phyloP scores from a whole-genome alignment of 2,329 filamentous ascomycete genomes.

The Blastomyces parvus region DNA sequence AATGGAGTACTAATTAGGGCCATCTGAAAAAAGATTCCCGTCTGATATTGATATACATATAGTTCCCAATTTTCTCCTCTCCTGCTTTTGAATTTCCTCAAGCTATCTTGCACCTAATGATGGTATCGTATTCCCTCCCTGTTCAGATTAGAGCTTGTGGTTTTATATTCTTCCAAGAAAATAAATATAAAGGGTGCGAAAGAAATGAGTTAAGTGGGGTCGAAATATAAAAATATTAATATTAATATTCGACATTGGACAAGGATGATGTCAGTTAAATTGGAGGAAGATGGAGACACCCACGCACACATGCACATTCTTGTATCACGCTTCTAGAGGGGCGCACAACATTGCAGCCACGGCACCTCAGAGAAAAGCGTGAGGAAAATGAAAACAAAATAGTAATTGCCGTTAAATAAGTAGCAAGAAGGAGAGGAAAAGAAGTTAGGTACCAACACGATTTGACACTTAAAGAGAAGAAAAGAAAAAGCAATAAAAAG shows the following conservation, averaged over 20 bases:
- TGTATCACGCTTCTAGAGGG: background rate
- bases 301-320: background rate
- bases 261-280: background rate
- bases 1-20: no score
- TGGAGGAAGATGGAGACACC: background rate
- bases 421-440: background rate
- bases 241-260: background rate
- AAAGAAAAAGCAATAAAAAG: constrained; percentile 7
- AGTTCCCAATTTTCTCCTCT: background rate
- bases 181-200: background rate
- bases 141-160: background rate
- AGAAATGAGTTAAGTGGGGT: background rate
- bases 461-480: constrained; percentile 2
- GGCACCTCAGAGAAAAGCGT: background rate
- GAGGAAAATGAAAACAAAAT: background rate
- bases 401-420: background rate
- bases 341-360: background rate
- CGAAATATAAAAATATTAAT: background rate
- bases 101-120: background rate
- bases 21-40: background rate
- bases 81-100: background rate
- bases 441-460: constrained; percentile 7
- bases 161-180: background rate
- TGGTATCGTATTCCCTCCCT: background rate
- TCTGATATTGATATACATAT: background rate